Conservation (phyloP, 805 yeast species). For the Saitoella complicata region DNA sequence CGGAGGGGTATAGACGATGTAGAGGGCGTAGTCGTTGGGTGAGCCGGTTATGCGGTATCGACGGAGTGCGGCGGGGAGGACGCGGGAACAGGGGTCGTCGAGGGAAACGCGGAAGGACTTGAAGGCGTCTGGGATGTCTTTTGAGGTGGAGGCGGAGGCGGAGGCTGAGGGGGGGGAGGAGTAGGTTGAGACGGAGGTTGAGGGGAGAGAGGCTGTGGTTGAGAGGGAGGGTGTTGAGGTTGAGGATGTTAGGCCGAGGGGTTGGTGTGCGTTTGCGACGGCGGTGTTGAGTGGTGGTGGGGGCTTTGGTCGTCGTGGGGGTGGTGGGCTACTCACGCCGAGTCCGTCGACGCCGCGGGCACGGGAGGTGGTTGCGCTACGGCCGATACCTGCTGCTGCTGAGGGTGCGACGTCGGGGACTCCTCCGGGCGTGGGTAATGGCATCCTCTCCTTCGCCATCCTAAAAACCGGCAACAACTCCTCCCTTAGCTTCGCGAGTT, state of each 20-base stretch:
- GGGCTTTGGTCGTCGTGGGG: conserved; percentile 15
- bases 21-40: conserved; percentile 77
- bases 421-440: conserved; percentile 49
- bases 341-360: conserved; percentile 7
- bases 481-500: conserved; percentile 39
- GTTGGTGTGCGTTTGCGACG: conserved; percentile 7
- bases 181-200: conserved; percentile 12
- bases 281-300: conserved; percentile 5
- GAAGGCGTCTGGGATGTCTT: conserved; percentile 41
- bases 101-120: conserved; percentile 72
- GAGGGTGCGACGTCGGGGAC: neutral
- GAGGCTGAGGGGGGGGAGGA: conserved; percentile 11
- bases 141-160: neutral
- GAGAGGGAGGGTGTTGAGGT: too few species aligned
- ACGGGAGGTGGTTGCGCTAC: conserved; percentile 13
- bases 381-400: neutral
- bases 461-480: conserved; percentile 51
- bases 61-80: conserved; percentile 75
- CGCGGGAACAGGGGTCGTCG: conserved; percentile 81
- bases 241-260: neutral
- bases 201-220: conserved; percentile 6
- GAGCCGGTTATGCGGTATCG: conserved; percentile 67
- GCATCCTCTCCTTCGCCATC: conserved; percentile 42
- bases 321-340: too few species aligned
- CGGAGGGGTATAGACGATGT: conserved; percentile 56